Conservation (phyloP, 2,329 filamentous ascomycete species). For the Ophiostoma quercus region DNA sequence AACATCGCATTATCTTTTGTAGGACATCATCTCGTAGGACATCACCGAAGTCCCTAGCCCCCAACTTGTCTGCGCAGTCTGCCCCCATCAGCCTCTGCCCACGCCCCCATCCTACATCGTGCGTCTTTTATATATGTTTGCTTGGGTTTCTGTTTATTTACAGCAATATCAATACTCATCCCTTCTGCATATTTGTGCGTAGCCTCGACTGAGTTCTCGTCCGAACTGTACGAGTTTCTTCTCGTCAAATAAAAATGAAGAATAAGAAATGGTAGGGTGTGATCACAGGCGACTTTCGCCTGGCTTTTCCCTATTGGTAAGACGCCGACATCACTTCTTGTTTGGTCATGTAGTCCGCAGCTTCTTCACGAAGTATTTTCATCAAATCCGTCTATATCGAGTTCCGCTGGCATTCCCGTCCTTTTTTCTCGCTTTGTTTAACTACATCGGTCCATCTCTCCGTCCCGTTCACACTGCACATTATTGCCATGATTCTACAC, state of each 20-base stretch:
- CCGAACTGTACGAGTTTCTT: not conserved
- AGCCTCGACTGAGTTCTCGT: not conserved
- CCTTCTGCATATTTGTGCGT: not conserved
- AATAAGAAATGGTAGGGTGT: not conserved
- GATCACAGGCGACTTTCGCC: not conserved
- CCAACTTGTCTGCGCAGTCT: not conserved
- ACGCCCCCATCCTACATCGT: not conserved
- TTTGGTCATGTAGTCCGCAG: not conserved
- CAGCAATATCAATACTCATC: not conserved
- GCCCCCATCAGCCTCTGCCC: no score
- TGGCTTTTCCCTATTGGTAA: not conserved
- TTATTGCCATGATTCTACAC: not conserved
- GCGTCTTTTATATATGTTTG: not conserved
- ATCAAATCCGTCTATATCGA: not conserved
- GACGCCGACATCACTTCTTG: not conserved
- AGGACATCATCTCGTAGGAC: not conserved
- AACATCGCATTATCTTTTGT: not conserved
- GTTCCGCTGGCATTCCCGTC: no score
- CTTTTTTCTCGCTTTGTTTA: no score
- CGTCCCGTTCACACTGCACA: not conserved
- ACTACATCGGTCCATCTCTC: not conserved
- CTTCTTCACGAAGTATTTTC: not conserved
- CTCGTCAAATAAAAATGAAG: not conserved
- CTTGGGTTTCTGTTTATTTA: no score
- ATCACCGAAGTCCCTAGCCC: not conserved